A percentile compares a stretch with the other conserved stretches of the same genome.
These are phyloP conservation scores for Gliomastix tumulicola DNA, from an alignment of 2,329 filamentous ascomycete genomes.

Conservation along the genomic window DNA sequence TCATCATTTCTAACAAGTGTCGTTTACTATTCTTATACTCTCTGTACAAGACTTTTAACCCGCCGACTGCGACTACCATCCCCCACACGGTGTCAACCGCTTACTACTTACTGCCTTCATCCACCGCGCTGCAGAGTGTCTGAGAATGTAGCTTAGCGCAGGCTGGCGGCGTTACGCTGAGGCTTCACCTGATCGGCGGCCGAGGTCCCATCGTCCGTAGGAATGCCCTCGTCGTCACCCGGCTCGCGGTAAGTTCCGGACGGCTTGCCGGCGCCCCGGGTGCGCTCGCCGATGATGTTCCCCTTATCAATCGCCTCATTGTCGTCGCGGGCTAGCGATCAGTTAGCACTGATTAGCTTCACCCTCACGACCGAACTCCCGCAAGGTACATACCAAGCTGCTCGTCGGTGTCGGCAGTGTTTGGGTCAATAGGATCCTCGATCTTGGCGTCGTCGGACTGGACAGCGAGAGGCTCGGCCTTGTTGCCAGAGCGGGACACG, in stretches of 20 bases:
- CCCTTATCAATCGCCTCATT: conserved; percentile 8
- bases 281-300: conserved; percentile 8
- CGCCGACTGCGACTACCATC: too few species aligned
- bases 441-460: conserved; percentile 20
- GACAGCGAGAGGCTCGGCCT: conserved; percentile 19
- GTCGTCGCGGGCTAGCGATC: conserved; percentile 4
- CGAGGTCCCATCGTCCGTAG: conserved; percentile 4
- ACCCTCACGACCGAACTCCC: background rate
- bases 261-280: conserved; percentile 4
- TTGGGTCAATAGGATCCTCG: conserved; percentile 21
- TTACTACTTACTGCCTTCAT: too few species aligned
- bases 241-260: conserved; percentile 6
- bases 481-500: conserved; percentile 22
- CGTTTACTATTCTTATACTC: too few species aligned
- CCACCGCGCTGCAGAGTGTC: too few species aligned
- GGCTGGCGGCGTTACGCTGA: background rate
- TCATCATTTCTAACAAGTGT: too few species aligned
- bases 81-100: too few species aligned
- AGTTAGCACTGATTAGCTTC: background rate
- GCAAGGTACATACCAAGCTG: conserved; percentile 20
- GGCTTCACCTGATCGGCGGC: background rate
- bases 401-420: conserved; percentile 21
- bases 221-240: conserved; percentile 7
- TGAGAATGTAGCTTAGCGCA: background rate
- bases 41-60: too few species aligned